phyloP scores from a whole-genome alignment of 2,329 filamentous ascomycete species.

The Claviceps digitariae region DNA sequence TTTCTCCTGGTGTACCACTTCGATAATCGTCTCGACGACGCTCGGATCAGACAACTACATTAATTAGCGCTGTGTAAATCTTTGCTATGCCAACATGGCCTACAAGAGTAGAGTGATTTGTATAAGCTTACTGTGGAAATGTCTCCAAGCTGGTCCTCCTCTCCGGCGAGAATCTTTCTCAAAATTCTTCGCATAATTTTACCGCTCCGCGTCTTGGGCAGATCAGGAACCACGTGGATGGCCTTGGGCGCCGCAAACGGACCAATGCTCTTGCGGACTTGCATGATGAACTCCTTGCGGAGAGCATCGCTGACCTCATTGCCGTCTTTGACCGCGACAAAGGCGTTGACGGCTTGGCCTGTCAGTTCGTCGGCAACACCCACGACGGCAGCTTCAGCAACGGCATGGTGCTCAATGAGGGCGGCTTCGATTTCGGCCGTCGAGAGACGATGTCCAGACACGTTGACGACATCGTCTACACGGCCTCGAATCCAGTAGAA shows the following conservation, averaged over 20 bases:
- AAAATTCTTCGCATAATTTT: conserved; percentile 99
- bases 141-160: conserved; percentile 94
- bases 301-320: conserved; percentile 64
- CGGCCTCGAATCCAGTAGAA: conserved; percentile 99
- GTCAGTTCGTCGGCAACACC: conserved; percentile 88
- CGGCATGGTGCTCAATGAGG: conserved; percentile 76
- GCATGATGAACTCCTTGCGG: conserved; percentile 84
- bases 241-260: conserved; percentile 95
- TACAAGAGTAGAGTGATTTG: too few relatives aligned
- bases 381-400: conserved; percentile 91
- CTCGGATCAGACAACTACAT: conserved; percentile 74
- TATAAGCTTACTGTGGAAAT: conserved; percentile 62
- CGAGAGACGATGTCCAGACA: conserved; percentile 88
- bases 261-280: conserved; percentile 94
- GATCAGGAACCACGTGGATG: conserved; percentile 78
- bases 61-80: background rate
- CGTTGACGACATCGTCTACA: conserved; percentile 97
- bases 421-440: conserved; percentile 97
- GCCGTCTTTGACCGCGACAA: conserved; percentile 82
- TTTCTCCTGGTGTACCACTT: conserved; percentile 53
- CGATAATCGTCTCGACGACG: conserved; percentile 83
- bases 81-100: too few relatives aligned
- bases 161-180: conserved; percentile 91
- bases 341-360: conserved; percentile 93
- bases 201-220: conserved; percentile 92